Conservation (phyloP, 129 eudicot species). For the Flaveria trinervia region DNA sequence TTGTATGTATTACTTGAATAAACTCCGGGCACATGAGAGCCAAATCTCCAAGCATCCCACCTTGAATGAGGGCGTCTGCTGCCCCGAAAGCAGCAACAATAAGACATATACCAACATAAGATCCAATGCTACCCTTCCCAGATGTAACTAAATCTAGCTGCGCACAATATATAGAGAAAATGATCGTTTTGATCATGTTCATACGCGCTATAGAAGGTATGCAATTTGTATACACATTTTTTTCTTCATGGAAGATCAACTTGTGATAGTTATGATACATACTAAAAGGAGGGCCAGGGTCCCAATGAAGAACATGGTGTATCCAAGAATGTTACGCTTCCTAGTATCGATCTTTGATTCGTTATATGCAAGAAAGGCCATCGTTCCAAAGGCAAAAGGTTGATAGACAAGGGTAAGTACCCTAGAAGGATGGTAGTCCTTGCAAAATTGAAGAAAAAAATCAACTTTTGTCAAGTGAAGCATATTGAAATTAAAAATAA, state of each 20-base stretch:
- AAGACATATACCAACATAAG: slow-evolving; percentile 54
- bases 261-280: slow-evolving; percentile 13
- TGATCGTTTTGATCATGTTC: neutral
- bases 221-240: neutral
- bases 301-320: slow-evolving; percentile 39
- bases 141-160: slow-evolving; percentile 59
- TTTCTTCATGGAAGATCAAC: neutral
- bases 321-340: slow-evolving; percentile 54
- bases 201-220: neutral
- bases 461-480: neutral
- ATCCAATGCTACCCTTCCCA: slow-evolving; percentile 66
- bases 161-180: neutral
- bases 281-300: slow-evolving; percentile 53
- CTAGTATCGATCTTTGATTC: slow-evolving; percentile 59
- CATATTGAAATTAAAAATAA: neutral
- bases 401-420: slow-evolving; percentile 68
- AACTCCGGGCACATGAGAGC: slow-evolving; percentile 83
- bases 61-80: slow-evolving; percentile 80
- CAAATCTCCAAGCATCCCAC: slow-evolving; percentile 78
- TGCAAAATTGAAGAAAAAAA: slow-evolving; percentile 5
- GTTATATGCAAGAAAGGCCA: slow-evolving; percentile 45
- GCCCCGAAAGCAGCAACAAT: slow-evolving; percentile 68
- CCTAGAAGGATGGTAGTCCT: slow-evolving; percentile 66
- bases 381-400: slow-evolving; percentile 61
- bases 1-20: slow-evolving; percentile 46